These are phyloP conservation scores for Amylocarpus encephaloides DNA, from an alignment of 2,329 filamentous ascomycete genomes.

Conservation along the genomic window DNA sequence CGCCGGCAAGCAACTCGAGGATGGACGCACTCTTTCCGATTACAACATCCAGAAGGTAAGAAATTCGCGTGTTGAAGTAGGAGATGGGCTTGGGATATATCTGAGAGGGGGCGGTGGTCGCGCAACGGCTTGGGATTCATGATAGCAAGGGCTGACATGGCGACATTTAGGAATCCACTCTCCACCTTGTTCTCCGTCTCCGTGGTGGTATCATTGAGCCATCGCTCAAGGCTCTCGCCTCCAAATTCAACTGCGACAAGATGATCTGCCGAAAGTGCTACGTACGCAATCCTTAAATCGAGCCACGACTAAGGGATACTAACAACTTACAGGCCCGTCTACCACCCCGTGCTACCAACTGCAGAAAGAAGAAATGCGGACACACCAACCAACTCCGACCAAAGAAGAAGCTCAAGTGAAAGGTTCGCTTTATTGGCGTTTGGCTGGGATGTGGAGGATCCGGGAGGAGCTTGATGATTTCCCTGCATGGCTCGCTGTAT, in stretches of 20 bases:
- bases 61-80: conserved; percentile 18
- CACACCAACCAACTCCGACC: conserved; percentile 99
- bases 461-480: conserved; percentile 16
- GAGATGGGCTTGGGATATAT: not conserved
- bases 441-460: conserved; percentile 17
- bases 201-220: conserved; percentile 99
- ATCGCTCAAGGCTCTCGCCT: conserved; percentile 94
- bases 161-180: conserved; percentile 75
- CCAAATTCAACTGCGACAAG: conserved; percentile 99
- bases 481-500: conserved; percentile 24
- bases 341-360: conserved; percentile 98
- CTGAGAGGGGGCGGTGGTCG: not conserved
- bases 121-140: not conserved
- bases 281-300: conserved; percentile 51
- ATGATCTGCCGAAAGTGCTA: conserved; percentile 99
- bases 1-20: conserved; percentile 97
- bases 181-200: conserved; percentile 96
- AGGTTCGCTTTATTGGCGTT: conserved; percentile 38
- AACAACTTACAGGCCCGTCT: conserved; percentile 59
- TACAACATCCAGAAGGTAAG: conserved; percentile 99
- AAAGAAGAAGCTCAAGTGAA: conserved; percentile 99
- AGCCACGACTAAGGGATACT: conserved; percentile 11
- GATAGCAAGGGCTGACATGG: conserved; percentile 15
- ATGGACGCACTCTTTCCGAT: conserved; percentile 92
- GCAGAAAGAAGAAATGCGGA: conserved; percentile 99